Percentiles rank a stretch among this genome's conserved stretches.
phyloP scores from a whole-genome alignment of 2,329 filamentous ascomycete genomes.

The Ophiostoma sp. region DNA sequence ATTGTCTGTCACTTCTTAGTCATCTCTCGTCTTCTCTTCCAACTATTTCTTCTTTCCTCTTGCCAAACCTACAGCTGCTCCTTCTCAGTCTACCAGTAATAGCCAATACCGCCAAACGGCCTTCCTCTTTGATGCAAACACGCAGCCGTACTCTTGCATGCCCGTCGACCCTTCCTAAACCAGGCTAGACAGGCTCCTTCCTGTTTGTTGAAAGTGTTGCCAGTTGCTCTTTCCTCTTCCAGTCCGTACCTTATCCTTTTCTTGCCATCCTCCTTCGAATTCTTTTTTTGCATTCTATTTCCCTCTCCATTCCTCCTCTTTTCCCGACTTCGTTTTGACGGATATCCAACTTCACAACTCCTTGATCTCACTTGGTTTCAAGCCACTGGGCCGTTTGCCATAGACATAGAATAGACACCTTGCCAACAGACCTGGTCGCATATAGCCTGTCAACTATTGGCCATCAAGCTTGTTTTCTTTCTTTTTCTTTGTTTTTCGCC shows the following conservation, averaged over 20 bases:
- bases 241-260: not conserved
- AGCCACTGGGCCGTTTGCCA: not conserved
- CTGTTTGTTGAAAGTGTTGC: not conserved
- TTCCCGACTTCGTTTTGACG: not conserved
- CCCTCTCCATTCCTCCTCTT: not conserved
- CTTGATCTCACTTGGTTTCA: not conserved
- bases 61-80: not conserved
- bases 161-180: not conserved
- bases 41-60: too few relatives aligned
- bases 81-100: not conserved
- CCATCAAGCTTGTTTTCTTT: too few relatives aligned
- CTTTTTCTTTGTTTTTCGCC: not conserved
- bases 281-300: not conserved
- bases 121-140: not conserved
- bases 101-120: not conserved
- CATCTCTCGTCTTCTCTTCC: not conserved
- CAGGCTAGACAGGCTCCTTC: not conserved
- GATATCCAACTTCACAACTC: not conserved
- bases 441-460: too few relatives aligned
- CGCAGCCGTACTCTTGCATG: not conserved
- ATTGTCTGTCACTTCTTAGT: not conserved
- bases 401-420: not conserved
- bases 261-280: too few relatives aligned
- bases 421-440: not conserved
- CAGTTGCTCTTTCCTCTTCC: not conserved